Percentiles rank a stretch among this genome's conserved stretches.
phyloP scores from a whole-genome alignment of 2,329 filamentous ascomycete genomes.

The Nemania sp. region DNA sequence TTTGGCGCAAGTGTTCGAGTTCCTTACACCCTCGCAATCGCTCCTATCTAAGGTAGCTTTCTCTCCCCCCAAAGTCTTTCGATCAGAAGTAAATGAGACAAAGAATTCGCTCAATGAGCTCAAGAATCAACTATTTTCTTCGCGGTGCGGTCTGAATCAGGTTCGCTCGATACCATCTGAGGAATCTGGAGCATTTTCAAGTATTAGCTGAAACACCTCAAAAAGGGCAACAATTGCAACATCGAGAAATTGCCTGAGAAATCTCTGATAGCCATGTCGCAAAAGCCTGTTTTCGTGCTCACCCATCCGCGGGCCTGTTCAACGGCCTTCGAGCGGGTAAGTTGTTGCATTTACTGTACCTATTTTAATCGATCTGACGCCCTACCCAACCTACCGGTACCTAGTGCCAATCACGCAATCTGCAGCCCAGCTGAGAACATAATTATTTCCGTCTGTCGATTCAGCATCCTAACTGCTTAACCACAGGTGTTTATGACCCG shows the following conservation, averaged over 20 bases:
- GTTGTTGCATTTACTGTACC: no score
- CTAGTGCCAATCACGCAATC: conserved; percentile 29
- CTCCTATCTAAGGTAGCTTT: not conserved
- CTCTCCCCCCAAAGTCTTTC: not conserved
- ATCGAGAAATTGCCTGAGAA: conserved; percentile 12
- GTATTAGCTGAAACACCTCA: no score
- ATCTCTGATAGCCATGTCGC: conserved; percentile 60
- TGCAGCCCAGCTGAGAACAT: conserved; percentile 14
- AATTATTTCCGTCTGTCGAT: conserved; percentile 6
- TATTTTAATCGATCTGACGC: no score
- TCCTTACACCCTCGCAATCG: conserved; percentile 4
- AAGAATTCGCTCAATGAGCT: conserved; percentile 28
- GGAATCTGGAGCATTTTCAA: no score
- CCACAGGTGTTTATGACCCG: conserved; percentile 93
- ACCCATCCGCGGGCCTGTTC: conserved; percentile 96
- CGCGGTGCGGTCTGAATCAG: conserved; percentile 36
- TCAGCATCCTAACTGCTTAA: not conserved
- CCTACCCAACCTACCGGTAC: no score
- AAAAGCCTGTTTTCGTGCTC: conserved; percentile 84
- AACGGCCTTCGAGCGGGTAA: conserved; percentile 92
- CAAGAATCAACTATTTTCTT: conserved; percentile 37
- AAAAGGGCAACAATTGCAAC: conserved; percentile 35
- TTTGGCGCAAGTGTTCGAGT: not conserved
- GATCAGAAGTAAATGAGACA: conserved; percentile 27
- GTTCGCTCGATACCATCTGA: not conserved